Conservation (phyloP, 2,329 filamentous ascomycete species). For the Mollisia scopiformis region DNA sequence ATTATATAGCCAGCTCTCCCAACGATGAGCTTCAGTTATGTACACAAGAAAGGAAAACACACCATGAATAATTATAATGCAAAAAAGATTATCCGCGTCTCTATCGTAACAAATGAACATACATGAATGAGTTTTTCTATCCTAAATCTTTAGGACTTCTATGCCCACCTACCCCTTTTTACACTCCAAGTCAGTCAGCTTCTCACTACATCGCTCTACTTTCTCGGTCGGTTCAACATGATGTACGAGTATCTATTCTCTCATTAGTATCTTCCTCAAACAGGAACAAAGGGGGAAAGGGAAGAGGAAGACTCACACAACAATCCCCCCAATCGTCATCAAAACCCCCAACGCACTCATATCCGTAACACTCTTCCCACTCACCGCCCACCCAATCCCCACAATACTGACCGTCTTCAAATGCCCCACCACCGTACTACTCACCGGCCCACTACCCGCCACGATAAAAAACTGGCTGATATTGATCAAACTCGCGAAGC, state of each 20-base stretch:
- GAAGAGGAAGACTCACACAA: constrained; percentile 22
- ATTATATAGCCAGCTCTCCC: constrained; percentile 45
- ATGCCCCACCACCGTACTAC: constrained; percentile 46
- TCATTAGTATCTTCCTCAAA: neutral
- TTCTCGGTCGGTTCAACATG: constrained; percentile 27
- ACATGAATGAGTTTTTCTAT: neutral
- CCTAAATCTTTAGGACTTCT: neutral
- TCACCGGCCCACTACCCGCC: constrained; percentile 40
- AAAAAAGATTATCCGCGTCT: neutral
- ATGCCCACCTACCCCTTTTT: neutral
- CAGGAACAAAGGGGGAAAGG: neutral
- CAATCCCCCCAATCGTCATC: constrained; percentile 30
- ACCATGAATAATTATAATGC: neutral
- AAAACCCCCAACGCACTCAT: constrained; percentile 27
- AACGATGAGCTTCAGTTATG: constrained; percentile 19
- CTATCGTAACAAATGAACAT: constrained; percentile 9
- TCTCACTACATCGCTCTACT: neutral
- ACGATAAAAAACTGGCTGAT: constrained; percentile 39
- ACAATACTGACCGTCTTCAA: constrained; percentile 41
- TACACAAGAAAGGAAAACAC: constrained; percentile 9
- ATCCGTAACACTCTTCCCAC: constrained; percentile 26
- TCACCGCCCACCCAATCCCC: constrained; percentile 29
- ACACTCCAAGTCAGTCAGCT: neutral
- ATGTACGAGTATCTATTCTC: constrained; percentile 30
- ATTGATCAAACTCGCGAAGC: constrained; percentile 42